A percentile compares a stretch with the other conserved stretches of the same genome.
Conservation (phyloP, 2,329 filamentous ascomycete genomes). For the Alternaria panax region DNA sequence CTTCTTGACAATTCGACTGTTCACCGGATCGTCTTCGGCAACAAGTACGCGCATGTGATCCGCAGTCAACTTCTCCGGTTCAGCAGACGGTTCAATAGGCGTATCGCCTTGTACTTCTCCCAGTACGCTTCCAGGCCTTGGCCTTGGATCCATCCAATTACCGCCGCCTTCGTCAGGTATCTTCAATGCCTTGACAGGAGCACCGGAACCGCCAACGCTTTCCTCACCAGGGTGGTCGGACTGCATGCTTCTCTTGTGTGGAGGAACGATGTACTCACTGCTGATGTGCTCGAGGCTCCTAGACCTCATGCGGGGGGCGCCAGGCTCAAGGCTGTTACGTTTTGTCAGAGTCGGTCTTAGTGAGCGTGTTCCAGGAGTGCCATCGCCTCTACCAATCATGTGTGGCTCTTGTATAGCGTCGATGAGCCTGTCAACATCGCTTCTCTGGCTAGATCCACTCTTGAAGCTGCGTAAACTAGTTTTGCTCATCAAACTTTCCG, state of each 20-base stretch:
- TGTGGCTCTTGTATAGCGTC: slow-evolving; percentile 72
- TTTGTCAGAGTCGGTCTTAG: slow-evolving; percentile 36
- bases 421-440: slow-evolving; percentile 74
- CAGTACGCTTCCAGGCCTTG: slow-evolving; percentile 32
- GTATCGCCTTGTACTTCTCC: slow-evolving; percentile 38
- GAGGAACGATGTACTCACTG: slow-evolving; percentile 23
- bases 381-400: slow-evolving; percentile 32
- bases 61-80: slow-evolving; percentile 31
- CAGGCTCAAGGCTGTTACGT: slow-evolving; percentile 34
- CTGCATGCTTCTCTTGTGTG: slow-evolving; percentile 52
- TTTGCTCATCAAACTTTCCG: slow-evolving; percentile 59
- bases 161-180: slow-evolving; percentile 53
- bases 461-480: slow-evolving; percentile 56
- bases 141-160: slow-evolving; percentile 17
- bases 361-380: slow-evolving; percentile 33
- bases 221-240: slow-evolving; percentile 53
- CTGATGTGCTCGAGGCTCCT: slow-evolving; percentile 36
- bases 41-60: slow-evolving; percentile 72
- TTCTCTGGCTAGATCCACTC: slow-evolving; percentile 59
- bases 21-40: slow-evolving; percentile 88
- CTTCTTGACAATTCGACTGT: slow-evolving; percentile 82
- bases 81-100: slow-evolving; percentile 16
- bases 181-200: slow-evolving; percentile 55
- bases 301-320: slow-evolving; percentile 25
- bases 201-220: slow-evolving; percentile 50